Base-by-base conservation (phyloP, 768 basidiomycete species). In the Leccinum ochraceum region DNA sequence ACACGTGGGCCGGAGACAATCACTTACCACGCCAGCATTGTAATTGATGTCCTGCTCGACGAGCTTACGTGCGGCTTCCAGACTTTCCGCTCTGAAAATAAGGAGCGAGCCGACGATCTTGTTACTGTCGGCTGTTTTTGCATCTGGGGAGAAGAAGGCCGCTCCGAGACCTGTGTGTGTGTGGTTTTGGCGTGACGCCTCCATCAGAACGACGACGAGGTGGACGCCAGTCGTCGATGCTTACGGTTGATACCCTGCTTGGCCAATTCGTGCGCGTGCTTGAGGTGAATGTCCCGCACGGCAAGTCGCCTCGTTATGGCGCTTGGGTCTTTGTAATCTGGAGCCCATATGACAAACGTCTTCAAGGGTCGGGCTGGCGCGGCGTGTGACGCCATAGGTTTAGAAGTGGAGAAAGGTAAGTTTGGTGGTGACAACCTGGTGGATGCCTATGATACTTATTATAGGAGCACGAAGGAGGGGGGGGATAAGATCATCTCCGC, bases 301-400 rank as follows among this genome's bases (percentile, higher is more conserved):
- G 78, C 75, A 32, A 86, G 70, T 20, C 89, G 80, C 34, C 78
- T 79, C 24, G 78, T 77, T 30, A 81, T 77, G 1, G 82, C 82
- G 11, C 81, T 86, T 48, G 79, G 77, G 32, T 86, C 84, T 10
- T 81, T 79, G 62, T 79, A 81, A 69, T 91, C 88, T 2, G 88
- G 88, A 3, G 87, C 87, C 64, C 84, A 89, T 42, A 89, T 80
- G 34, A 87, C 68, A 63, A 86, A 86, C 52, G 67, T 74, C 57
- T 53, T 28, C 42, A 63, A 52, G 5, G 42, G 14, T 58, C 62
- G 53, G 9, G 50, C 50, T 2, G n/a, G n/a, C n/a, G n/a, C n/a
- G n/a, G n/a, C n/a, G n/a, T n/a, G n/a, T n/a, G 62, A 58, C 30
- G 69, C 50, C 69, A 73, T 72, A 53, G 8, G 34, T n/a, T 56